Evolutionary conservation across 2,329 filamentous ascomycete species (phyloP), one percentile per base, ranked within the genome.

Genomic region (Penicillium sp.): DNA sequence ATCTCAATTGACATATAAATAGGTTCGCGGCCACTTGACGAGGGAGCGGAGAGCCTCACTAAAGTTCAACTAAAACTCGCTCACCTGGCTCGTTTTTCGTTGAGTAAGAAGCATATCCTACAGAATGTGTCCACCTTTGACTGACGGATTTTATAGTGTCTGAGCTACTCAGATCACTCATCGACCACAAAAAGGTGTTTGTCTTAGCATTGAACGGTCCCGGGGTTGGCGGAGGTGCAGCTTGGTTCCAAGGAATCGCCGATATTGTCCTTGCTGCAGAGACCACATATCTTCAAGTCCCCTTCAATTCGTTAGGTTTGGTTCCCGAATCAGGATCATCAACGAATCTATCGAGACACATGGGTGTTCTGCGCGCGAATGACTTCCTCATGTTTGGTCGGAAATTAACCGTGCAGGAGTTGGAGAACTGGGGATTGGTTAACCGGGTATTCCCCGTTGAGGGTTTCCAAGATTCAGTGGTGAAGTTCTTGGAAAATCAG

Each of bases 331-430:
- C 77, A 54, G 78, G 78, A 0, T 77, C 74, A 0, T 75, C 78
- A 0, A 64, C 75, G 18, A 74, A 69, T 10, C 75, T 80, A 51
- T 69, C 77, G 0, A 75, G 80, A 55, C 70, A 69, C 36, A 78
- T 80, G 43, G 78, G 78, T 21, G 73, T 79, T 4, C 78, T 78
- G 54, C 77, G 78, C 40, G 70, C 78, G 1, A 80, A 80, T 56
- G 78, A 80, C 56, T 78, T 80, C 53, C 67, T 81, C 13, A 80
- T 80, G 76, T 79, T 81, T 51, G 78, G 78, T 3, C 68, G 74
- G 15, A 78, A 79, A 42, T 46, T 79, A 2, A 67, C 63, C 1
- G 74, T 72, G 1, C 56, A 75, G 23, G 78, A 80, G 51, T 61
- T 78, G 10, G 64, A 76, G 49, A 61, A 68, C 3, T 74, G 68